phyloP scores from a whole-genome alignment of 306 rosid species.

The Prunus padus region DNA sequence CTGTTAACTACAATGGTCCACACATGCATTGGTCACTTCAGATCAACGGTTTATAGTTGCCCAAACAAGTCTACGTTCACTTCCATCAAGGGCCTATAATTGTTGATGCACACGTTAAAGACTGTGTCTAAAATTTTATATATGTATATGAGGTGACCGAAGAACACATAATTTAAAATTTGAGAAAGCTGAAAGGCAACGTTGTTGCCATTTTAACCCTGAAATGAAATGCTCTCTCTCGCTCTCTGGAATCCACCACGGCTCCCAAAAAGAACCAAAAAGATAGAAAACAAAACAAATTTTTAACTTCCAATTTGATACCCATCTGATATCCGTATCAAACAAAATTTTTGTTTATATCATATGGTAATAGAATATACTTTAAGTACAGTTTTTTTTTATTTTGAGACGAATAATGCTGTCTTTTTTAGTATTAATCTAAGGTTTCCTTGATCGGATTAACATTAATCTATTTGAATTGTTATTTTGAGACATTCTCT shows the following conservation, averaged over 20 bases:
- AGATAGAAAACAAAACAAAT: constrained; percentile 6
- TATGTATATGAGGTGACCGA: not conserved
- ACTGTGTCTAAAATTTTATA: not conserved
- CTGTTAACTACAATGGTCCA: not conserved
- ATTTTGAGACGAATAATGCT: not conserved
- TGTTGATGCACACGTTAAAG: not conserved
- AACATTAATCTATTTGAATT: not conserved
- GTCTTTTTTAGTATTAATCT: not conserved
- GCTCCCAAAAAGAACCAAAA: not conserved
- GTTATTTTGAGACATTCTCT: not conserved
- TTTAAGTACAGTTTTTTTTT: not conserved
- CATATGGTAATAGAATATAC: constrained; percentile 12
- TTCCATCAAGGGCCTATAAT: not conserved
- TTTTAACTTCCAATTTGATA: not conserved
- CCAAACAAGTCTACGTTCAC: not conserved
- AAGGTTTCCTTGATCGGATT: not conserved
- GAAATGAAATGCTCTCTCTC: not conserved
- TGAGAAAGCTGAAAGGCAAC: not conserved
- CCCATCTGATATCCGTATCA: not conserved
- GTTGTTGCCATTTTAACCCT: not conserved
- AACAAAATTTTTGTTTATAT: not conserved
- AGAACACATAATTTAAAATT: not conserved
- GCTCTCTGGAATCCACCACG: not conserved
- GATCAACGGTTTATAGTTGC: too few relatives aligned
- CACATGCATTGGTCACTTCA: not conserved